Conservation (phyloP, 2,329 filamentous ascomycete species). For the Cladophialophora chaetospira region DNA sequence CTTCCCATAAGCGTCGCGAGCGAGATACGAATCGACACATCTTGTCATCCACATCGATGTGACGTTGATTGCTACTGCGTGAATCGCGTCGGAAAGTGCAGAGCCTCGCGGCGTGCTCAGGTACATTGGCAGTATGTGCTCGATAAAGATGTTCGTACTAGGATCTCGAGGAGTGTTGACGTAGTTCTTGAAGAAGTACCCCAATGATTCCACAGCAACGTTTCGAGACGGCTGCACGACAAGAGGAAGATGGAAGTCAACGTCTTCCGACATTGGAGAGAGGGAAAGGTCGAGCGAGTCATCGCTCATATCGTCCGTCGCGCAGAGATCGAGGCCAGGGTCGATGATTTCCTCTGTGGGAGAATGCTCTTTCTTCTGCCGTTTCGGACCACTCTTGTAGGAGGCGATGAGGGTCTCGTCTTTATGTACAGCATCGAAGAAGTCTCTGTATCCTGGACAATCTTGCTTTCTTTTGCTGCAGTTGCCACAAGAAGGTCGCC, state of each 20-base stretch:
- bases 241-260: background rate
- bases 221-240: conserved; percentile 17
- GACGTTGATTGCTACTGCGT: conserved; percentile 23
- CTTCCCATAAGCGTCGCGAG: conserved; percentile 16
- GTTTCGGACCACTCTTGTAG: conserved; percentile 8
- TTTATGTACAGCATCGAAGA: conserved; percentile 24
- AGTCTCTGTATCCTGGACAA: conserved; percentile 24
- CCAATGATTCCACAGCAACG: conserved; percentile 17
- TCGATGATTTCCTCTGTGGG: background rate
- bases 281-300: background rate
- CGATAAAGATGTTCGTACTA: conserved; percentile 28
- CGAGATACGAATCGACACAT: conserved; percentile 16
- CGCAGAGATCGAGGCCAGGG: background rate
- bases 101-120: conserved; percentile 14
- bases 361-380: background rate
- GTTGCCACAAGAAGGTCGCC: conserved; percentile 23
- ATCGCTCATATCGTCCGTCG: background rate
- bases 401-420: conserved; percentile 15
- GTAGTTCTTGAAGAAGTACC: conserved; percentile 28
- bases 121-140: conserved; percentile 26
- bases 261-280: background rate
- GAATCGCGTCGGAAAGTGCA: conserved; percentile 17
- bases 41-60: conserved; percentile 25
- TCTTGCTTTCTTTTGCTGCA: conserved; percentile 22
- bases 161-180: conserved; percentile 28